These are phyloP conservation scores for Apiospora arundinis DNA, from an alignment of 2,329 filamentous ascomycete species.

Conservation along the genomic window DNA sequence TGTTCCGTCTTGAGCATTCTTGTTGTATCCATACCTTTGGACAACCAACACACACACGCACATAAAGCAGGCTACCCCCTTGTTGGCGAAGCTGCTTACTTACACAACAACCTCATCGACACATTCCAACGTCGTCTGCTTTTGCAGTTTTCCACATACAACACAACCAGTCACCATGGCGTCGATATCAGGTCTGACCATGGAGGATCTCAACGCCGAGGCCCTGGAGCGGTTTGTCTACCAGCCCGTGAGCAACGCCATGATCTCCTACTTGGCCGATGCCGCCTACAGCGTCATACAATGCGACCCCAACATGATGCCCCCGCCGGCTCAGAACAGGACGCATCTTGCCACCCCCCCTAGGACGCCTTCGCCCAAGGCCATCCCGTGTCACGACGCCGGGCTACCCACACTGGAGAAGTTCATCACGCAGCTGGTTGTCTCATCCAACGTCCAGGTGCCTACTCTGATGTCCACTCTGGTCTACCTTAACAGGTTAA, in stretches of 20 bases:
- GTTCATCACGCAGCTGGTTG: constrained; percentile 91
- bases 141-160: background rate
- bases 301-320: constrained; percentile 71
- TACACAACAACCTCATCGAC: constrained; percentile 25
- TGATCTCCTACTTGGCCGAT: constrained; percentile 78
- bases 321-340: constrained; percentile 47
- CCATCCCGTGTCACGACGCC: constrained; percentile 53
- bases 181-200: constrained; percentile 52
- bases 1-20: constrained; percentile 11
- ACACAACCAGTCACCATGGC: constrained; percentile 48
- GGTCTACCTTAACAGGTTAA: constrained; percentile 88
- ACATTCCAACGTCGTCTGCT: constrained; percentile 35
- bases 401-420: constrained; percentile 80
- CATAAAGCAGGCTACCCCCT: constrained; percentile 1
- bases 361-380: constrained; percentile 53
- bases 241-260: constrained; percentile 74
- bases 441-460: constrained; percentile 94
- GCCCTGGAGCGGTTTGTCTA: constrained; percentile 84
- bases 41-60: background rate
- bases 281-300: constrained; percentile 81
- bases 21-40: constrained; percentile 10
- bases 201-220: constrained; percentile 69
- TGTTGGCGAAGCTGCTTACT: constrained; percentile 25
- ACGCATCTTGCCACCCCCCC: constrained; percentile 57
- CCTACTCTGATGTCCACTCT: constrained; percentile 96